Percentiles rank a stretch among this genome's conserved stretches.
phyloP scores from a whole-genome alignment of 352 stramenopile species.

The Phytophthora aleatoria region DNA sequence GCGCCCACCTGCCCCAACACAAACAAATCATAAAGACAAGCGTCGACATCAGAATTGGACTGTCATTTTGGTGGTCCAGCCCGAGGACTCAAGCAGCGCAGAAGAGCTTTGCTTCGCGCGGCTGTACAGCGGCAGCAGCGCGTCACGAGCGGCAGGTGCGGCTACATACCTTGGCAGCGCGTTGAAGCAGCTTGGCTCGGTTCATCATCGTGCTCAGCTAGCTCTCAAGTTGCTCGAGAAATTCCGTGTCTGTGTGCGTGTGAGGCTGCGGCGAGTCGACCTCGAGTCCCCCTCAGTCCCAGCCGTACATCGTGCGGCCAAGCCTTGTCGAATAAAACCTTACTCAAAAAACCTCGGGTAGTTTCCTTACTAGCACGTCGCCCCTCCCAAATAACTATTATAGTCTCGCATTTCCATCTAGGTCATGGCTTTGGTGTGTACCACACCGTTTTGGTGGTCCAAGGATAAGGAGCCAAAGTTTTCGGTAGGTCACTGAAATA shows the following conservation, averaged over 20 bases:
- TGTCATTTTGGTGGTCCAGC: constrained; percentile 79
- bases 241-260: constrained; percentile 50
- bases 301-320: constrained; percentile 34
- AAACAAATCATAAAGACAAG: constrained; percentile 22
- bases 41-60: constrained; percentile 12
- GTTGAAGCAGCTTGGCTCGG: constrained; percentile 72
- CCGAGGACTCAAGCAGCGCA: constrained; percentile 5
- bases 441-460: constrained; percentile 29
- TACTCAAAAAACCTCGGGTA: constrained; percentile 20
- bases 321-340: constrained; percentile 26
- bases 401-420: not conserved
- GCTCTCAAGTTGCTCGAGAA: constrained; percentile 44
- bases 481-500: constrained; percentile 6
- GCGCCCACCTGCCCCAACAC: constrained; percentile 57
- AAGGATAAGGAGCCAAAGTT: not conserved
- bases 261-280: constrained; percentile 32
- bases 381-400: constrained; percentile 6
- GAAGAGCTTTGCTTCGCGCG: not conserved
- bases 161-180: constrained; percentile 69
- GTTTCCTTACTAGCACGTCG: constrained; percentile 17
- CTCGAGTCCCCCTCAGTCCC: constrained; percentile 25
- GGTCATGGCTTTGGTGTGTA: constrained; percentile 17
- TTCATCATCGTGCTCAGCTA: constrained; percentile 74
- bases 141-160: no score
- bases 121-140: not conserved